Base-by-base conservation (phyloP, 164 flowering plant species). In the Buxus sempervirens region DNA sequence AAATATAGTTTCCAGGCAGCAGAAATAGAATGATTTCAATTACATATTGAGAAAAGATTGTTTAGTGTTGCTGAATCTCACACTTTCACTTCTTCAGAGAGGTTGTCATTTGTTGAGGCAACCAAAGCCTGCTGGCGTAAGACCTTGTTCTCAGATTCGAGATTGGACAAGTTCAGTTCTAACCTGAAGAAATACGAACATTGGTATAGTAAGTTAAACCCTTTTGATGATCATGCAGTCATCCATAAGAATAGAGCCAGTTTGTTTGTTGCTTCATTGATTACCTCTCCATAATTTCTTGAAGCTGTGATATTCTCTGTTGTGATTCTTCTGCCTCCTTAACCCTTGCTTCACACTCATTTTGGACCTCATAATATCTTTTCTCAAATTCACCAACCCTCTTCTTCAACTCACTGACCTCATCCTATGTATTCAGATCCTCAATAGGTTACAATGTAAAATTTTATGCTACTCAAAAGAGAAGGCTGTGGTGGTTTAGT, bases 131-230 rank as follows among this genome's bases (percentile, higher is more conserved):
- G 87, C 67, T 90, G 93, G 53, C 96, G 88, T 28, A 90, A 83
- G 70, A 90, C 90, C 75, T 88, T 90, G 78, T 88, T 88, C 79
- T 90, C 96, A n/a, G 91, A 79, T 76, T 88, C 93, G 57, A 87
- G 77, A 77, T 81, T 88, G 51, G 96, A 90, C 75, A 88, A 48
- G 67, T 79, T 83, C 68, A 70, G 58, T 75, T 88, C 88, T 62
- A 88, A 76, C 71, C 96, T 90, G 85, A 67, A 61, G 24, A 26
- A 48, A 16, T 61, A 15, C 51, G 41, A 65, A 57, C 25, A 72
- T 25, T 58, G n/a, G n/a, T 41, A 27, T 42, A 61, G 67, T 53
- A 20, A 66, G 69, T 58, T 49, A 70, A 65, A 53, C n/a, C 60
- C 27, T 41, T 61, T 27, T 55, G 54, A 36, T 66, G 23, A 27